Percentiles rank a stretch among this genome's conserved stretches.
phyloP scores from a whole-genome alignment of 108 stramenopile genomes.

The Asterionellopsis glacialis region DNA sequence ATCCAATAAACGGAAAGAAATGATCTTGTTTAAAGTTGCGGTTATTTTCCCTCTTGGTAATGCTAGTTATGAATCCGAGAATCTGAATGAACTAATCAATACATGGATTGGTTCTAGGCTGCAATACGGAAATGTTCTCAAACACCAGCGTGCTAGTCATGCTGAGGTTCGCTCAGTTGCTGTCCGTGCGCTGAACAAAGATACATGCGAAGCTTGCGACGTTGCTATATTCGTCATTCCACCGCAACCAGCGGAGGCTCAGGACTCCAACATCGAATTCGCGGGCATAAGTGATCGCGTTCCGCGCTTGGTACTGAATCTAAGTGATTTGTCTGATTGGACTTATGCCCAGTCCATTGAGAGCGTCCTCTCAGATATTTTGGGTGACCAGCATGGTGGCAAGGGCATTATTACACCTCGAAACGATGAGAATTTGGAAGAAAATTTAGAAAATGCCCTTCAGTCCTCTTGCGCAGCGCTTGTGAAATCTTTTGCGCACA shows the following conservation, averaged over 20 bases:
- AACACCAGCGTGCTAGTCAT: not conserved
- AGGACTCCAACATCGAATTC: not conserved
- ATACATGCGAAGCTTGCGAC: constrained; percentile 13
- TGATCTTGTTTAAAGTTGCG: constrained; percentile 24
- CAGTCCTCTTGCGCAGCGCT: not conserved
- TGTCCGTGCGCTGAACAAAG: constrained; percentile 1
- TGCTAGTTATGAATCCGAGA: constrained; percentile 3
- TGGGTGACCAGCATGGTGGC: too few relatives aligned
- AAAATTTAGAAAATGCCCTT: not conserved
- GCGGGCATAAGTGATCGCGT: not conserved
- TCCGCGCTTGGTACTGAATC: not conserved
- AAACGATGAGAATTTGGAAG: not conserved
- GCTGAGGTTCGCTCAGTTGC: constrained; percentile 14
- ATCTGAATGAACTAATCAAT: constrained; percentile 8
- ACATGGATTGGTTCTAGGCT: constrained; percentile 22
- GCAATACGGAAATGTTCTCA: constrained; percentile 5
- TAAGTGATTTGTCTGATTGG: not conserved
- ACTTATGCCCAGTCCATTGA: not conserved
- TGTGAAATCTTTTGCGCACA: not conserved
- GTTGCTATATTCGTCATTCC: constrained; percentile 26
- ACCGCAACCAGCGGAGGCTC: not conserved
- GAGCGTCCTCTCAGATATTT: not conserved
- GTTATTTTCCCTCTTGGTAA: constrained; percentile 14
- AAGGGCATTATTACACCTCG: not conserved
- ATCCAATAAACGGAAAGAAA: not conserved